Base-by-base conservation (phyloP, 805 yeast genomes). In the Ogataea kodamae region DNA sequence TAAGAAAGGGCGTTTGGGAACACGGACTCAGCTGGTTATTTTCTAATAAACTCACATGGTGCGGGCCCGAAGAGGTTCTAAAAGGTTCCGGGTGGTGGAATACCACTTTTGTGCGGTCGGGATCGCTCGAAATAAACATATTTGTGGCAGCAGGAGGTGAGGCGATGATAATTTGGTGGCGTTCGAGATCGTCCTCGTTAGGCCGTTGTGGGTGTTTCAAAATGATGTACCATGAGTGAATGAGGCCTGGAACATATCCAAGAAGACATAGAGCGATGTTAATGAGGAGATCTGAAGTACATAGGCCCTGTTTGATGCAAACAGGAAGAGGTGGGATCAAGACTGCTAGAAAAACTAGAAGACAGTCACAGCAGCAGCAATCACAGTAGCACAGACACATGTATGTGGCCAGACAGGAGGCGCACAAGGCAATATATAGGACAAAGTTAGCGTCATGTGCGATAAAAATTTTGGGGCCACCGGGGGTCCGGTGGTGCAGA, bases 281-380 rank as follows among this genome's bases (percentile, higher is more conserved):
- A 50, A 86, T 80, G 36, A 77, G 56, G 28, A 68, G 65, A 52
- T 85, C 95, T 6, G 78, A 75, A 2, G 89, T 77, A 42, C 81
- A 78, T 33, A 81, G 39, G 3, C 95, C 95, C 35, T 81, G 67
- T 53, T 82, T 81, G 43, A 83, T 61, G 49, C 76, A 68, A 12
- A 85, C 95, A 1, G 95, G 87, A 33, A 85, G 54, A 1, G 94
- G 94, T 1, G 95, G 95, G 49, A 81, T 68, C 48, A 85, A 55
- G 30, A 84, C 70, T 2, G 92, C 84, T 30, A 85, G 48, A 7
- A 85, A 61, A 11, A 80, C 82, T 27, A 85, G 67, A 11, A 82
- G 55, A 57, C 83, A 76, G 54, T 84, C 94, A 32, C 70, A 58
- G 39, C 67, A 65, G 33, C 55, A 48, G 29, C 53, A 63, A 37